Evolutionary conservation across 2,329 filamentous ascomycete species (phyloP).

Genomic region (Colletotrichum shisoi): DNA sequence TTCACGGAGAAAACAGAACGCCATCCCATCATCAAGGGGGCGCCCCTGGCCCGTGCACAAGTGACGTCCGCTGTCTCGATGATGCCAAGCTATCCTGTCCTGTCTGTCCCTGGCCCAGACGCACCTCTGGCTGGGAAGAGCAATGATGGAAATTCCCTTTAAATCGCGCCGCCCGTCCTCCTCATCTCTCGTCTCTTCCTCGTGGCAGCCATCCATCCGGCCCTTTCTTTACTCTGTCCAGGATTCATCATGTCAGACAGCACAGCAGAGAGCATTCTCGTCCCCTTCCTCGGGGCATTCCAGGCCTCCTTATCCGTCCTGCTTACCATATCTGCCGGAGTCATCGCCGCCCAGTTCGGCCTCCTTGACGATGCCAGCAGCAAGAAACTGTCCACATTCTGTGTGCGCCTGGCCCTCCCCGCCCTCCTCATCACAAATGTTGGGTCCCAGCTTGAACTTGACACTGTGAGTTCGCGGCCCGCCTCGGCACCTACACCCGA

Average conservation of each 20-base stretch:
- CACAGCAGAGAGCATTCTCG: conserved; percentile 41
- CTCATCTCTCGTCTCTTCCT: background rate
- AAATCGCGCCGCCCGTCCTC: background rate
- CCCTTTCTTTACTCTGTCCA: background rate
- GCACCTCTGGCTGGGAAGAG: conserved; percentile 4
- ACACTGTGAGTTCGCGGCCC: conserved; percentile 41
- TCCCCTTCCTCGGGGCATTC: conserved; percentile 55
- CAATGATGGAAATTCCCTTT: conserved; percentile 5
- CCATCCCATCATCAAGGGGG: conserved; percentile 10
- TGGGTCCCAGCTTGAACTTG: conserved; percentile 52
- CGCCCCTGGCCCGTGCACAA: conserved; percentile 27
- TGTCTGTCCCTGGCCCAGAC: conserved; percentile 23
- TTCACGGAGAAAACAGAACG: background rate
- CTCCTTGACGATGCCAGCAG: conserved; percentile 50
- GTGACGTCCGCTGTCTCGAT: conserved; percentile 34
- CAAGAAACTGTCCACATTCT: conserved; percentile 56
- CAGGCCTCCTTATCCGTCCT: conserved; percentile 59
- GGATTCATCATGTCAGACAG: conserved; percentile 30
- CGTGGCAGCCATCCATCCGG: background rate
- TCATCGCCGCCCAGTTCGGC: conserved; percentile 50
- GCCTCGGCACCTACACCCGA: conserved; percentile 1
- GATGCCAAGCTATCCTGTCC: conserved; percentile 23
- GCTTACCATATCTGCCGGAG: conserved; percentile 57
- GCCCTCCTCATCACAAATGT: conserved; percentile 57
- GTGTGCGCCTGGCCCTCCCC: conserved; percentile 58